Evolutionary conservation across 2,329 filamentous ascomycete genomes (phyloP), one percentile per base, ranked within the genome.

Genomic region (Lecanoromycetidae sp.): DNA sequence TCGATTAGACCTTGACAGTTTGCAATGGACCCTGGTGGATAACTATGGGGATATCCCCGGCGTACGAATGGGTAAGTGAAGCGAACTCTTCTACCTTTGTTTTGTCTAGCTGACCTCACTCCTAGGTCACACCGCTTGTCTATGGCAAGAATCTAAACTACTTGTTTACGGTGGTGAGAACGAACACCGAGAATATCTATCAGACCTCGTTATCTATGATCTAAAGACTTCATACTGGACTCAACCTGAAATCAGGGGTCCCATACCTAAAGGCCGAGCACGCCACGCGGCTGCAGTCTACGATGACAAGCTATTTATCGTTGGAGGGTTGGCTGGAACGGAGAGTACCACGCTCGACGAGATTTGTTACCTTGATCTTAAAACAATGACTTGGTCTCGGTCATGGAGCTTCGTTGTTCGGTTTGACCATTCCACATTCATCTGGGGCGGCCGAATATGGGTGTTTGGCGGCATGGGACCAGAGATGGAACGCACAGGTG

Each of bases 41-140:
- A 98, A 98, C 66, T 98, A 94, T 69, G 91, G 91, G 27, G 90
- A 96, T 66, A 96, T 96, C 55, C 90, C 90, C 4, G 90, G 90
- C 12, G 90, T 96, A 41, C 80, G 90, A 55, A 96, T 96, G 91
- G 90, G 88, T 87, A 72, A 57, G 74, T 60, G 47, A 29, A 20
- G 23, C 47, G 17, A 23, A n/a, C 17, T 15, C 40, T 41, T 32
- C 38, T 43, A 46, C 27, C 46, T 53, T 46, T 51, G 46, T 9
- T 10, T 19, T 2, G 5, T 12, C 8, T 38, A 33, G 35, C 36
- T 46, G 27, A 46, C 9, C 20, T n/a, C 5, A 6, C 40, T 51
- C 39, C 43, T 58, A 93, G 87, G 88, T 26, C 91, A 98, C 61
- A 96, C 91, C 36, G 88, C 91, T 23, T 94, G 86, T 27, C 73